Evolutionary conservation across 495 filamentous ascomycete species (phyloP), one percentile per base, ranked within the genome.

Genomic region (Podospora pseudopauciseta): DNA sequence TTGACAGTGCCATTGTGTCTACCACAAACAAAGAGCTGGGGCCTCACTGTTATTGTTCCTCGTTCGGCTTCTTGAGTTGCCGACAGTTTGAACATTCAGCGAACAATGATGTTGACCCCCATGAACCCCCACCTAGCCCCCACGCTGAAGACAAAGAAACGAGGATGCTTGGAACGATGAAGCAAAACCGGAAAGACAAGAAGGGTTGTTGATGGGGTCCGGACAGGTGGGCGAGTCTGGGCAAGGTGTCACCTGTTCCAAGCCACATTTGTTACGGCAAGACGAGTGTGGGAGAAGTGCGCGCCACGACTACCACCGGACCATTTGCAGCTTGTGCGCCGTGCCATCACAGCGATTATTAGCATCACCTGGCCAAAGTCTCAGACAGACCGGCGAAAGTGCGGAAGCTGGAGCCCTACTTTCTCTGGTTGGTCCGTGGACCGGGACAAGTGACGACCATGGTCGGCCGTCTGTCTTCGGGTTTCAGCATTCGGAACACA

Each of bases 361-460:
- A 26, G 55, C n/a, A 58, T 58, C 55, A 58, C 55, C 55, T 58
- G 55, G n/a, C 55, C 20, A 18, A 7, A 58, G 16, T 58, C 55
- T 20, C 55, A 58, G 23, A 26, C 55, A 11, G 55, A 58, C 55
- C 23, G 55, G 23, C 55, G 23, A 58, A 58, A 58, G n/a, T 20
- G 9, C 23, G n/a, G 55, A 26, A 26, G n/a, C n/a, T 26, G 13
- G 7, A 58, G 18, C n/a, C n/a, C 23, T 5, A 20, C 13, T 58
- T 5, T 15, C 23, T 19, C 23, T 58, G 55, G 23, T 58, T 58
- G 55, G 55, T 11, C 5, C 6, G n/a, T 20, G n/a, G 18, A 5
- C 1, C 55, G n/a, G 5, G 5, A 58, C 55, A 26, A 58, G n/a
- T 58, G 55, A 26, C 55, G 55, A 26, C 4, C 4, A 58, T 19